Evolutionary conservation across 1,284 basidiomycete genomes (phyloP), one percentile per base, ranked within the genome.

Genomic region (Moesziomyces sp.): DNA sequence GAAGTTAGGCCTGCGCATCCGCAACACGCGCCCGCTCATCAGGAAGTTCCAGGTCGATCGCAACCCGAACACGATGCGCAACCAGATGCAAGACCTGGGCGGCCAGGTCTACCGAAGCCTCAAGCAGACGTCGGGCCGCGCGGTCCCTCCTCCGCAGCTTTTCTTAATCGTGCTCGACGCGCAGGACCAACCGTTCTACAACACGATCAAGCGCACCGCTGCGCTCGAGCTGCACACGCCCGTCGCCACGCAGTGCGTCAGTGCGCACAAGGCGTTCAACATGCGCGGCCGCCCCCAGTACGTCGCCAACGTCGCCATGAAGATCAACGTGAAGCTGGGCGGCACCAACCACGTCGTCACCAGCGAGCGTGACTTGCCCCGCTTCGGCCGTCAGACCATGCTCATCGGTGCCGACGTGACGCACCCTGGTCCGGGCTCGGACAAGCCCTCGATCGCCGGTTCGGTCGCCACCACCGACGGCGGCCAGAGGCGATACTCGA

Each of bases 401-500:
- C 81, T 87, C 56, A 77, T 87, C 45, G 83, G 83, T 11, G 76
- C 75, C 52, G 83, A 84, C 47, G 86, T 86, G 3, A 85, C 77
- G 6, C 78, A 80, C 23, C 58, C 71, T 5, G 77, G 76, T 7
- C 81, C 78, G 11, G 84, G 81, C 11, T 70, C 77, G 4, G 73
- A 85, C 46, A 78, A 89, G 4, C 85, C 86, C 0, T 86, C 86
- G 2, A 86, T 87, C 52, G 86, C 87, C 3, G 86, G 85, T 16
- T 83, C 86, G 11, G 85, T 87, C 5, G 85, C 84, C 4, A 83
- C 84, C 5, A 76, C 82, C 58, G 80, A 85, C 58, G 84, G 84
- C 16, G 73, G 82, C 21, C 84, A 85, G 48, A 76, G 75, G 48
- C 62, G 71, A 28, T 87, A 86, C 77, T 66, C 75, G 18, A 79